Percentiles rank a stretch among this genome's conserved stretches.
Evolutionary conservation across 257 asterid genomes (phyloP).

Genomic region (Solanum chilense): DNA sequence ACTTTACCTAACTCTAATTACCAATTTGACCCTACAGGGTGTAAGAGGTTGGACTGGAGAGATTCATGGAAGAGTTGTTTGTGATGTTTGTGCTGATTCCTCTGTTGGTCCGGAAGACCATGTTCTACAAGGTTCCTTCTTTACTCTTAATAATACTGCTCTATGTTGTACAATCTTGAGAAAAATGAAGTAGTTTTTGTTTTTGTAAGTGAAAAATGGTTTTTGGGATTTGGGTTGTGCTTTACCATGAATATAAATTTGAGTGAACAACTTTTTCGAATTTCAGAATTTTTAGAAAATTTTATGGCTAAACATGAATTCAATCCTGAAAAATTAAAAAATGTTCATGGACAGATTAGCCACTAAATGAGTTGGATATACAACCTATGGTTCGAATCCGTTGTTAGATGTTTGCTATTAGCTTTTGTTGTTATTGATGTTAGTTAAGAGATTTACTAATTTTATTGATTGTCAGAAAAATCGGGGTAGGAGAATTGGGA

Average conservation of each 20-base stretch:
- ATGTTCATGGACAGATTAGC: neutral
- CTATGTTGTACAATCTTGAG: too few relatives aligned
- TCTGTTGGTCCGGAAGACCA: constrained; percentile 87
- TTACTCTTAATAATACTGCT: too few relatives aligned
- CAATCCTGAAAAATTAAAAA: neutral
- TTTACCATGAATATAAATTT: neutral
- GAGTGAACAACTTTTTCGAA: neutral
- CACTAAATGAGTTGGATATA: neutral
- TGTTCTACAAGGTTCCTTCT: constrained; percentile 39
- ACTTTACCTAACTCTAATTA: neutral
- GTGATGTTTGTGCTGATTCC: constrained; percentile 94
- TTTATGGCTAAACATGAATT: neutral
- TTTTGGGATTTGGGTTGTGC: neutral
- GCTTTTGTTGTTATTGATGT: neutral
- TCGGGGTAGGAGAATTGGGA: neutral
- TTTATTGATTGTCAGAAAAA: neutral
- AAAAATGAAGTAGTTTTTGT: neutral
- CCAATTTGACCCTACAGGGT: constrained; percentile 7
- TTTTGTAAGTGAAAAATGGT: neutral
- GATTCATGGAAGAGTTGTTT: constrained; percentile 75
- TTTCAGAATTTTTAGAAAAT: neutral
- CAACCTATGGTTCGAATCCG: neutral
- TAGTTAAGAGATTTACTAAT: neutral
- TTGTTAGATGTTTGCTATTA: neutral
- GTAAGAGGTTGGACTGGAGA: constrained; percentile 78